Conservation (phyloP, 176 grass and related monocot species). For the Raddia guianensis region DNA sequence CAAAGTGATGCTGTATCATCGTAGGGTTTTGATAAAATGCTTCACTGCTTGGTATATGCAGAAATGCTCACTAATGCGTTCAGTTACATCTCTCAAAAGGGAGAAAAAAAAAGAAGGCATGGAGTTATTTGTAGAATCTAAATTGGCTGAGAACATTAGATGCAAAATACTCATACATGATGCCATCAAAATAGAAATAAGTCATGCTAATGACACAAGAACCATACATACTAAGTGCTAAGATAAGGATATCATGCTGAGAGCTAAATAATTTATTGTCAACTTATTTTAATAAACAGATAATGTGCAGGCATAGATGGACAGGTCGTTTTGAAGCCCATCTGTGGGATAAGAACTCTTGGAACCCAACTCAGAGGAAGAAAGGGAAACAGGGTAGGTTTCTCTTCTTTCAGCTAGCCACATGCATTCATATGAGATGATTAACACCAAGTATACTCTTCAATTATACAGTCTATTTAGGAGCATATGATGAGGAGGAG, state of each 20-base stretch:
- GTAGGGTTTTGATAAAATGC: not conserved
- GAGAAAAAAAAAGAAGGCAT: not conserved
- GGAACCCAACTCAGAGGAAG: constrained; percentile 50
- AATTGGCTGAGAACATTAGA: not conserved
- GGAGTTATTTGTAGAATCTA: not conserved
- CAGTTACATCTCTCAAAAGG: not conserved
- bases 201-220: not conserved
- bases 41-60: not conserved
- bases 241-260: not conserved
- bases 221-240: not conserved
- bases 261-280: not conserved
- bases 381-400: constrained; percentile 47
- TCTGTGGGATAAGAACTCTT: constrained; percentile 48
- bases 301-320: constrained; percentile 32
- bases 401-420: not conserved
- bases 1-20: not conserved
- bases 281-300: not conserved
- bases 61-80: not conserved
- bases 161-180: not conserved
- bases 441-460: not conserved
- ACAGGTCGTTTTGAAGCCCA: constrained; percentile 44
- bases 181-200: not conserved
- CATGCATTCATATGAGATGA: not conserved
- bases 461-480: constrained; percentile 39
- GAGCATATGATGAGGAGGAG: constrained; percentile 50